These are phyloP conservation scores for Hymenoscyphus salicellus DNA, from an alignment of 2,329 filamentous ascomycete species.

Conservation along the genomic window DNA sequence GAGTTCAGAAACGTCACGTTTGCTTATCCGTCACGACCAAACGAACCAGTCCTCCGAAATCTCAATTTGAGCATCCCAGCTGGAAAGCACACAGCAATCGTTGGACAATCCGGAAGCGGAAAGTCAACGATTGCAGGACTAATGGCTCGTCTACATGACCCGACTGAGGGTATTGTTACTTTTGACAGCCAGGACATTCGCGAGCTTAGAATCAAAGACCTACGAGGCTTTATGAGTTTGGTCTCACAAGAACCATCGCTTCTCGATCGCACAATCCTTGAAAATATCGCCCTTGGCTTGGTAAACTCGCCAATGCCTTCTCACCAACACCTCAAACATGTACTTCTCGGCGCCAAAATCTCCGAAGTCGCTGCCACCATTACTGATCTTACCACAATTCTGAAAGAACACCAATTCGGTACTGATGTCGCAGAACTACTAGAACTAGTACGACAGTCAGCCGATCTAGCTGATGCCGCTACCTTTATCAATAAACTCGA, in stretches of 20 bases:
- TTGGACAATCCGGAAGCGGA: slow-evolving; percentile 56
- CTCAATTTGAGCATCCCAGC: slow-evolving; percentile 33
- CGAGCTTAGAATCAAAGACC: slow-evolving; percentile 24
- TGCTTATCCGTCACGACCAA: slow-evolving; percentile 34
- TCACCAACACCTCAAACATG: slow-evolving; percentile 44
- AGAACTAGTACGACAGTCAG: slow-evolving; percentile 37
- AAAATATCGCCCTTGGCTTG: slow-evolving; percentile 26
- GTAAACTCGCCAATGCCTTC: slow-evolving; percentile 50
- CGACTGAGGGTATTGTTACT: slow-evolving; percentile 35
- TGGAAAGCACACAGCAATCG: slow-evolving; percentile 48
- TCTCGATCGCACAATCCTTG: slow-evolving; percentile 48
- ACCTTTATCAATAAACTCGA: slow-evolving; percentile 49
- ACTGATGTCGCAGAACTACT: slow-evolving; percentile 34
- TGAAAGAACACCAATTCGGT: slow-evolving; percentile 37
- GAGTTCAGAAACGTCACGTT: slow-evolving; percentile 36
- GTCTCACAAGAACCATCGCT: slow-evolving; percentile 55
- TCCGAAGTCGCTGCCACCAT: slow-evolving; percentile 41
- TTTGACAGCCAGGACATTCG: slow-evolving; percentile 20
- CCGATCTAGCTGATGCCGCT: slow-evolving; percentile 55
- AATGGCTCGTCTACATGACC: slow-evolving; percentile 56
- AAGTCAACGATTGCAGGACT: slow-evolving; percentile 57
- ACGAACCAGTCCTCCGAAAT: slow-evolving; percentile 33
- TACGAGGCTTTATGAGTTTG: slow-evolving; percentile 46
- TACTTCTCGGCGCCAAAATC: slow-evolving; percentile 11
- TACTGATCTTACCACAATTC: slow-evolving; percentile 47